Base-by-base conservation (phyloP, 176 grass and related monocot species). In the Aegilops speltoides region DNA sequence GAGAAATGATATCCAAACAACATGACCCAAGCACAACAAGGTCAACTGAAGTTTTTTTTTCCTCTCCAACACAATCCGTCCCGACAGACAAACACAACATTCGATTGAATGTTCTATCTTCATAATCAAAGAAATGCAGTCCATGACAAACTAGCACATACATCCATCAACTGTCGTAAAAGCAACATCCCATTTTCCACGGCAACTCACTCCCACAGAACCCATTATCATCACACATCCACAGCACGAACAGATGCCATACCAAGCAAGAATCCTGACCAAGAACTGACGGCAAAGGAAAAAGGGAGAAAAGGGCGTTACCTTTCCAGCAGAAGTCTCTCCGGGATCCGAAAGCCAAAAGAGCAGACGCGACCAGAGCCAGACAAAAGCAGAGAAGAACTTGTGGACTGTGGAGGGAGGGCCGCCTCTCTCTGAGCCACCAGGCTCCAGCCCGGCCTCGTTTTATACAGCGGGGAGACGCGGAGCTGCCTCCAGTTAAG, bases 381-480 rank as follows among this genome's bases (percentile, higher is more conserved):
- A 36, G 34, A 19, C 79, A 66, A 52, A 24, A 26, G 31, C 29
- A 24, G n/a, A 38, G 46, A 88, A 75, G 38, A 64, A 82, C 7
- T 5, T 71, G 89, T 85, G 86, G 50, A 22, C 52, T 56, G 6
- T 2, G 50, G 13, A 52, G 48, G 15, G 48, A 4, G 15, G 60
- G 10, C 56, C 8, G 38, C 46, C 81, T 50, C 72, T 86, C 76
- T 41, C 38, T 65, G 0, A 16, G 84, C 41, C 48, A 9, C 68
- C 23, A 48, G 24, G 34, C 62, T 17, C 16, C 64, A 48, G 15
- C 41, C 34, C 36, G 4, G 77, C 50, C 31, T 70, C 86, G 63
- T 80, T 88, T 91, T 91, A 72, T 88, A 48, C 37, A 81, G 63
- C 50, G 48, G 63, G 26, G 28, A 63, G 59, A 84, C 31, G 81